A percentile compares a stretch with the other conserved stretches of the same genome.
phyloP scores from a whole-genome alignment of 73 alveolate species.

The Tetrahymena malaccensis region DNA sequence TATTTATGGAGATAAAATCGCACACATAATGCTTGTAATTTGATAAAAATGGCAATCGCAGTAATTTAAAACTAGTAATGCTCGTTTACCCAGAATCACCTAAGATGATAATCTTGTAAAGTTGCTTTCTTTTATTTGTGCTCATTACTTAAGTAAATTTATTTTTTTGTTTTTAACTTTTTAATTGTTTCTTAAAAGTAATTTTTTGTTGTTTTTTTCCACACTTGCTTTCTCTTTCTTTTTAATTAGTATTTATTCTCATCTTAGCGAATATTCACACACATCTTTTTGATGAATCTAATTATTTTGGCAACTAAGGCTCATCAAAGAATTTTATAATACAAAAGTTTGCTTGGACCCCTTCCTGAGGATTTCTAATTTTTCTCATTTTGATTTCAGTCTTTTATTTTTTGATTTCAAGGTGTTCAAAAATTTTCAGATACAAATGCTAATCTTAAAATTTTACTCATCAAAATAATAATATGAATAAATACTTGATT shows the following conservation, averaged over 20 bases:
- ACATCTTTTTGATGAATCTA: neutral
- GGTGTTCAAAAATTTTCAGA: neutral
- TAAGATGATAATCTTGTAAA: constrained; percentile 86
- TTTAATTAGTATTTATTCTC: neutral
- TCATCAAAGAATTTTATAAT: neutral
- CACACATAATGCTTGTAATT: neutral
- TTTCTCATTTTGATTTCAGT: neutral
- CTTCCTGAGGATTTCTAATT: neutral
- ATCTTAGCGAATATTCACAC: neutral
- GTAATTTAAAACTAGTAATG: too few species aligned
- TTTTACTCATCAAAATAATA: neutral
- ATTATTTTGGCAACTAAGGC: neutral
- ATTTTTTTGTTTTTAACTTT: neutral
- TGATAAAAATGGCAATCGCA: neutral
- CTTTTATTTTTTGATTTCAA: neutral
- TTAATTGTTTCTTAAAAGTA: neutral
- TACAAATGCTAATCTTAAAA: neutral
- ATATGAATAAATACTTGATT: neutral
- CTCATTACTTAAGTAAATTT: neutral
- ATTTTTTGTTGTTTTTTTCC: neutral
- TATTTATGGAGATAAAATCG: neutral
- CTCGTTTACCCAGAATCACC: constrained; percentile 85
- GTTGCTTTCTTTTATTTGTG: constrained; percentile 82
- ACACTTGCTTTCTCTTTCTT: neutral
- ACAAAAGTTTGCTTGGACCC: neutral